A percentile compares a stretch with the other conserved stretches of the same genome.
Evolutionary conservation across 2,329 filamentous ascomycete genomes (phyloP).

Genomic region (Colletotrichum karsti): DNA sequence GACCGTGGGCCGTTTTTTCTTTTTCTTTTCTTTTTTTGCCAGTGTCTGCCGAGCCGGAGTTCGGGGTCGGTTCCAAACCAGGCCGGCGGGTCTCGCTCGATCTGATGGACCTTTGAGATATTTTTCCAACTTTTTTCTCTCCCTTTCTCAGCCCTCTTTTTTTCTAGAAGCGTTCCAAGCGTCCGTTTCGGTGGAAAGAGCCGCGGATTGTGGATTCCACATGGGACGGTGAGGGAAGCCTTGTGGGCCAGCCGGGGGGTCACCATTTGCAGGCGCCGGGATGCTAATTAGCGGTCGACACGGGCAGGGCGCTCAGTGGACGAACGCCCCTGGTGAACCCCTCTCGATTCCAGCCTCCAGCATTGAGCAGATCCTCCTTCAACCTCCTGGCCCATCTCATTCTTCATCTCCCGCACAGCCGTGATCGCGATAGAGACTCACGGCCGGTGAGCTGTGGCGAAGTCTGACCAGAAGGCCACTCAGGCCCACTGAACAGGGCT

Average conservation of each 20-base stretch:
- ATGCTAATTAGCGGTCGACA: background rate
- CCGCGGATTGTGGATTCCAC: background rate
- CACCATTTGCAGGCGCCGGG: background rate
- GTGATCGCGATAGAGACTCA: background rate
- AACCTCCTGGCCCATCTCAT: background rate
- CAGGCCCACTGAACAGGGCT: constrained; percentile 18
- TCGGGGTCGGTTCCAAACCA: background rate
- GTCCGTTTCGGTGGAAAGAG: background rate
- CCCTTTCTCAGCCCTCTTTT: background rate
- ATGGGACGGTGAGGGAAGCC: background rate
- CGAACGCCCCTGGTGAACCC: background rate
- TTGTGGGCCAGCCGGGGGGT: background rate
- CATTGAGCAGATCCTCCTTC: background rate
- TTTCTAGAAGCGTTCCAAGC: constrained; percentile 10
- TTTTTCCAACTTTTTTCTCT: background rate
- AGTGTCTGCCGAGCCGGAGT: constrained; percentile 7
- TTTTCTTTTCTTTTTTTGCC: background rate
- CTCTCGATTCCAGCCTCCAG: background rate
- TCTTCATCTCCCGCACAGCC: background rate
- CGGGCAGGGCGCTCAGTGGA: background rate
- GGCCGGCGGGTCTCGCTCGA: background rate
- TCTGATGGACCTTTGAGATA: background rate
- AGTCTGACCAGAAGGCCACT: background rate
- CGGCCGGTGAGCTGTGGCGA: constrained; percentile 16
- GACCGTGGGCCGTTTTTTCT: background rate